Evolutionary conservation across 805 yeast genomes (phyloP), one percentile per base, ranked within the genome.

Genomic region (Komagataella phaffii): DNA sequence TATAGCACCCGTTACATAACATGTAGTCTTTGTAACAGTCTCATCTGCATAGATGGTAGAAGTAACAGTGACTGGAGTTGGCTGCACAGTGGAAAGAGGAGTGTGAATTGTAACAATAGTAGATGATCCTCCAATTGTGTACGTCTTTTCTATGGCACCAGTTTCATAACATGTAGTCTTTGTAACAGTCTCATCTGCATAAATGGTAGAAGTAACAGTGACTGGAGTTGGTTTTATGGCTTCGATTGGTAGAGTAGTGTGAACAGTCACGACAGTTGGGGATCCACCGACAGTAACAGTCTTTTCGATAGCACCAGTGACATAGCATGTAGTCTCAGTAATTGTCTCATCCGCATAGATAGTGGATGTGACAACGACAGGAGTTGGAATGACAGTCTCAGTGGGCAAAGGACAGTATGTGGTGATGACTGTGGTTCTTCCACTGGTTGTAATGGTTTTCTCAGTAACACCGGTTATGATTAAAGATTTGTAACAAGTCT

Each of bases 361-460:
- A 45, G 47, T 30, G 12, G 40, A 45, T 10, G 47, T 45, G 6
- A 30, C 40, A 14, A 30, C 23, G 23, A 19, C 23, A 10, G 53
- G 47, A 45, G 47, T 10, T 18, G 57, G 30, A 17, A 17, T 17
- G 17, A 17, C 17, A 10, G 53, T 54, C 46, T 30, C 40, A 4
- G 40, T 30, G 40, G 55, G 44, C 48, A 51, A 51, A 54, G 72
- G 69, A 55, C 70, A 65, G 61, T 62, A 67, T 18, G 75, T 69
- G 51, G 76, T 68, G 60, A 64, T 61, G 45, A 66, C 61, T 17
- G 73, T 68, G 48, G 55, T 61, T 17, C 58, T 58, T 21, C 68
- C 74, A 51, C 63, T 55, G 24, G 63, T 62, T 40, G 68, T 63
- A 23, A 65, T 56, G 45, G 73, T 68, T 48, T 53, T 53, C 2